phyloP scores from a whole-genome alignment of 169 alveolate species.

The Plasmodium coatneyi region DNA sequence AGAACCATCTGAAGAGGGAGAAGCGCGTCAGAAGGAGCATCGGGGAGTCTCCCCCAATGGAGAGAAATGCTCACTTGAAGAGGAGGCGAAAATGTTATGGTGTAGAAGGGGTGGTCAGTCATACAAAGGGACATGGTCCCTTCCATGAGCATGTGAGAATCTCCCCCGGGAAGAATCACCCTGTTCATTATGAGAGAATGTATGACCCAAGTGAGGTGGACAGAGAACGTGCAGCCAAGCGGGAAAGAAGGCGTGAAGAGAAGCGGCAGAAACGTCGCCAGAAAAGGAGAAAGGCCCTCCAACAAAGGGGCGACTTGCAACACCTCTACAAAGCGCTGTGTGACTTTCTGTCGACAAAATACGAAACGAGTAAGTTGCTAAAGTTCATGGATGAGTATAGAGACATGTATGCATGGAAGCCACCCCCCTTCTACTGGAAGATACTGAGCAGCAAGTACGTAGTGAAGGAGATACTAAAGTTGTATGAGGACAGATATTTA shows the following conservation, averaged over 20 bases:
- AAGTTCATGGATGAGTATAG: constrained; percentile 88
- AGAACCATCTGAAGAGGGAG: not conserved
- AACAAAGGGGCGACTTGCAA: not conserved
- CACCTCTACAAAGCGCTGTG: constrained; percentile 84
- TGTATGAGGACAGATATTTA: constrained; percentile 84
- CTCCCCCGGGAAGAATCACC: not conserved
- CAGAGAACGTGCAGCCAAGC: not conserved
- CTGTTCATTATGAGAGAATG: not conserved
- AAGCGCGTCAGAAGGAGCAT: not conserved
- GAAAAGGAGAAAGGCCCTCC: not conserved
- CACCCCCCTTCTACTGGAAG: constrained; percentile 89
- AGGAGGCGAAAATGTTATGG: not conserved
- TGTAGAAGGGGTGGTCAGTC: not conserved
- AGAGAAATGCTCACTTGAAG: not conserved
- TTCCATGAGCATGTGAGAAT: not conserved
- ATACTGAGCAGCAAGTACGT: constrained; percentile 82
- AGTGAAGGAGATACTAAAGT: constrained; percentile 86
- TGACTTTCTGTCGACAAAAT: constrained; percentile 82
- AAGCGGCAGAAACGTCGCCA: not conserved
- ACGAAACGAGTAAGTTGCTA: constrained; percentile 86
- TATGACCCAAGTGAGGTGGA: not conserved
- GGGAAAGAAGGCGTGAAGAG: not conserved
- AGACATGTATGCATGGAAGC: constrained; percentile 90
- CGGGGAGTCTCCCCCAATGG: not conserved
- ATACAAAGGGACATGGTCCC: not conserved